Evolutionary conservation across 768 basidiomycete species (phyloP).

Genomic region (Trametes coccinea): DNA sequence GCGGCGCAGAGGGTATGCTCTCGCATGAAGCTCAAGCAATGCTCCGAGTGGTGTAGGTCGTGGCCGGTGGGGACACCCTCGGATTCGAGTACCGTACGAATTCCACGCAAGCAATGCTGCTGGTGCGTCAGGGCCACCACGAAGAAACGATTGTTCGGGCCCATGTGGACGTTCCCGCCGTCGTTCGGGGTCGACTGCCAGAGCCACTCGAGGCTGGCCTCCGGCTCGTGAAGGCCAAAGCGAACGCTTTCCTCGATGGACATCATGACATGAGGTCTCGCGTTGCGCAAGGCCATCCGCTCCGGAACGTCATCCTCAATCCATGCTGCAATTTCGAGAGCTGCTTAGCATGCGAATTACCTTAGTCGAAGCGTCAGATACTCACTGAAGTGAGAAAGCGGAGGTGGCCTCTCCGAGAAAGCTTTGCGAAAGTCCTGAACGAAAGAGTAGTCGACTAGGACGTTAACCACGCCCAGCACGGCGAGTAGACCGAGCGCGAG

Average conservation of each 20-base stretch:
- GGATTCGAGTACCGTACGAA: slow-evolving; percentile 28
- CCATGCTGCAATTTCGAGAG: slow-evolving; percentile 2
- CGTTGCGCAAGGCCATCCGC: neutral
- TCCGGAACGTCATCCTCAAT: slow-evolving; percentile 17
- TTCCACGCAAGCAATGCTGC: slow-evolving; percentile 28
- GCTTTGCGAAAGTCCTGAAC: neutral
- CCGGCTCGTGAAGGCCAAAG: neutral
- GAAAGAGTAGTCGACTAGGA: neutral
- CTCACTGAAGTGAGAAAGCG: slow-evolving; percentile 1
- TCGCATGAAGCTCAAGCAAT: slow-evolving; percentile 13
- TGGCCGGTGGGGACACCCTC: neutral
- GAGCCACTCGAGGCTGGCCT: slow-evolving; percentile 4
- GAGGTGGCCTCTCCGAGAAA: neutral
- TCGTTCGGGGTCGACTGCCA: slow-evolving; percentile 4
- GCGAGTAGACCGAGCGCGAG: neutral
- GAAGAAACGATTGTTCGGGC: slow-evolving; percentile 30
- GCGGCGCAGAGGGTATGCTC: slow-evolving; percentile 16
- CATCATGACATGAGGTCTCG: slow-evolving; percentile 2
- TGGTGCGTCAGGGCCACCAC: slow-evolving; percentile 26
- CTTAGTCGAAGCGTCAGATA: neutral
- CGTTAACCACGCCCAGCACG: neutral
- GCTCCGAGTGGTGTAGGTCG: slow-evolving; percentile 8
- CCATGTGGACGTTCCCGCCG: slow-evolving; percentile 29
- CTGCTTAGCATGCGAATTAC: too few relatives aligned
- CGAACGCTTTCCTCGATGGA: slow-evolving; percentile 10